A percentile compares a stretch with the other conserved stretches of the same genome.
Evolutionary conservation across 768 basidiomycete genomes (phyloP).

Genomic region (Bullera alba): DNA sequence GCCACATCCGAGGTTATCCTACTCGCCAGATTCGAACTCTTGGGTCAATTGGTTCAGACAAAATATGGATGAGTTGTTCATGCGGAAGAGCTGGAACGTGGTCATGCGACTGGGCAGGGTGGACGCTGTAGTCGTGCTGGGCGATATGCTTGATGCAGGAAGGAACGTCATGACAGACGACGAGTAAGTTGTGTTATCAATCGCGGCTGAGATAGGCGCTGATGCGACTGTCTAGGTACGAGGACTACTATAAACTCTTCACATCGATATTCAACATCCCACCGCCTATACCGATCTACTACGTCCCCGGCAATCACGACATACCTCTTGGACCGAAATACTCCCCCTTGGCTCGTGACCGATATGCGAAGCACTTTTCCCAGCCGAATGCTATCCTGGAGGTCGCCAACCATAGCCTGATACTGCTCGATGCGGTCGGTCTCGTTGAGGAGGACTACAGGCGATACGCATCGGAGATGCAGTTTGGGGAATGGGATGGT

Average conservation of each 20-base stretch:
- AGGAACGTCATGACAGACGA: slow-evolving; percentile 57
- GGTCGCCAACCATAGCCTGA: slow-evolving; percentile 52
- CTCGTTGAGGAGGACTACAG: slow-evolving; percentile 45
- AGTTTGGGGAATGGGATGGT: slow-evolving; percentile 49
- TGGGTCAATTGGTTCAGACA: slow-evolving; percentile 58
- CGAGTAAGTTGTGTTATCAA: slow-evolving; percentile 61
- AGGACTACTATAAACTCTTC: slow-evolving; percentile 62
- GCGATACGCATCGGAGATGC: slow-evolving; percentile 44
- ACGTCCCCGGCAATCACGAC: slow-evolving; percentile 88
- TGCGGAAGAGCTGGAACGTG: slow-evolving; percentile 76
- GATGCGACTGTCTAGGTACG: slow-evolving; percentile 55
- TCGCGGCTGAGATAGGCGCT: neutral
- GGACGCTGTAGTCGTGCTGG: slow-evolving; percentile 71
- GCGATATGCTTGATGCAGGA: slow-evolving; percentile 89
- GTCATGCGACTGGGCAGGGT: slow-evolving; percentile 56
- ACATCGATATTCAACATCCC: slow-evolving; percentile 59
- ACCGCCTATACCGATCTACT: slow-evolving; percentile 55
- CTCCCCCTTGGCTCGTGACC: slow-evolving; percentile 52
- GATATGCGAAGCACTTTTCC: slow-evolving; percentile 73
- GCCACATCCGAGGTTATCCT: slow-evolving; percentile 62
- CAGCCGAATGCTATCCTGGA: slow-evolving; percentile 55
- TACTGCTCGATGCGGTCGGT: slow-evolving; percentile 41
- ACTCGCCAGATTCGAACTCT: slow-evolving; percentile 54
- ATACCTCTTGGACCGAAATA: slow-evolving; percentile 55
- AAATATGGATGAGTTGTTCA: slow-evolving; percentile 67